Evolutionary conservation across 306 rosid species (phyloP).

Genomic region (Pyrus bretschneideri): DNA sequence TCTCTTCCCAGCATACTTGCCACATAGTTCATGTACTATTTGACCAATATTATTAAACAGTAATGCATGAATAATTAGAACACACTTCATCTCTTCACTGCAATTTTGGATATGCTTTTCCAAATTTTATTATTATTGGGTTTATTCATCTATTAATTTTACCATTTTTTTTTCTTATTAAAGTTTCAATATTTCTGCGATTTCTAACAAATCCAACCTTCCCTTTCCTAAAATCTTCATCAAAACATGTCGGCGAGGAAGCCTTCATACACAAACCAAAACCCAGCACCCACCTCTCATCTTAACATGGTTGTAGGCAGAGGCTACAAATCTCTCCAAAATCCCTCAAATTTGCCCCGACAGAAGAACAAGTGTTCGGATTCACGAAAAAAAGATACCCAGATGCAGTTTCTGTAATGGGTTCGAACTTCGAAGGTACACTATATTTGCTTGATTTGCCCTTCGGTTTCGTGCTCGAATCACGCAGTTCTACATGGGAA

Average conservation of each 20-base stretch:
- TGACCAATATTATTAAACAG: too few species aligned
- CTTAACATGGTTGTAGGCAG: conserved; percentile 42
- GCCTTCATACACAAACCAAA: conserved; percentile 58
- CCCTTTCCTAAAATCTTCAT: background rate
- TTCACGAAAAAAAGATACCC: conserved; percentile 13
- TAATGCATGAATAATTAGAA: too few species aligned
- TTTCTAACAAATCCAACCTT: conserved; percentile 23
- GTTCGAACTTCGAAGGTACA: conserved; percentile 47
- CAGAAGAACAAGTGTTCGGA: conserved; percentile 51
- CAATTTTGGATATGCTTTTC: background rate
- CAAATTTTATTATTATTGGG: background rate
- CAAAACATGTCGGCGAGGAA: conserved; percentile 45
- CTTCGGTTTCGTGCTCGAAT: conserved; percentile 57
- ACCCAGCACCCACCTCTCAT: conserved; percentile 68
- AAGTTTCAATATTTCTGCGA: background rate
- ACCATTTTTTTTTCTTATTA: background rate
- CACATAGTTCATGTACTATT: too few species aligned
- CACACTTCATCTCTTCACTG: background rate
- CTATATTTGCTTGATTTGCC: conserved; percentile 66
- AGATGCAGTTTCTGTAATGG: conserved; percentile 69
- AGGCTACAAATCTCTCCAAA: conserved; percentile 69
- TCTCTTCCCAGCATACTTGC: too few species aligned
- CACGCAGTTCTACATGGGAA: conserved; percentile 44
- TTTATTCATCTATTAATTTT: background rate
- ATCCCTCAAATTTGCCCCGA: conserved; percentile 50